Conservation (phyloP, 257 asterid species). For the Solanum virginianum region DNA sequence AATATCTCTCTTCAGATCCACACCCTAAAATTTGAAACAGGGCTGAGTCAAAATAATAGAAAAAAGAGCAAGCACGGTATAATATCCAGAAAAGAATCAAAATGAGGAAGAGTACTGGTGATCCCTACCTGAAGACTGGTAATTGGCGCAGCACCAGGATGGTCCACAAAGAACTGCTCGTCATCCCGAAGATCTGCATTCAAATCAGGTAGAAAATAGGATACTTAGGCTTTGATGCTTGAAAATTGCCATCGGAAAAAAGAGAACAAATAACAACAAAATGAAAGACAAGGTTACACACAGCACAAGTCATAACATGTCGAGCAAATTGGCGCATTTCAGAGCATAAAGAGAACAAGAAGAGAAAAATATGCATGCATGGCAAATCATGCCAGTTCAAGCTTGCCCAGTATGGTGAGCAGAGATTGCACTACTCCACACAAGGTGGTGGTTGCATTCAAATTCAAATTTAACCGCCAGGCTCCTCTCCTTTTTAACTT, state of each 20-base stretch:
- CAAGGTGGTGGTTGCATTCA: neutral
- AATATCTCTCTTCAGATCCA: conserved; percentile 51
- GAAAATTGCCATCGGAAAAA: neutral
- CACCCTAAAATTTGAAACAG: conserved; percentile 34
- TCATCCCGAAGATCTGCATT: conserved; percentile 89
- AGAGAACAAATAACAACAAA: neutral
- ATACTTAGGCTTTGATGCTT: neutral
- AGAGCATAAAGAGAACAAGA: neutral
- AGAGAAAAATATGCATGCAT: neutral
- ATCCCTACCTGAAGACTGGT: conserved; percentile 64
- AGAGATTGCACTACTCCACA: neutral
- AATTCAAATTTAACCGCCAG: neutral
- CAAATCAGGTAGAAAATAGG: neutral
- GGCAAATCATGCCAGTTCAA: neutral
- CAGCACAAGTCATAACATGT: neutral
- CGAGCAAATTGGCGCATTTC: neutral
- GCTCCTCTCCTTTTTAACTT: neutral
- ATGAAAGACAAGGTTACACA: neutral
- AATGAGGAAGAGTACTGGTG: neutral
- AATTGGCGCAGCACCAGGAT: conserved; percentile 93
- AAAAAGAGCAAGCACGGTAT: neutral
- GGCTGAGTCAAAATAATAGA: neutral
- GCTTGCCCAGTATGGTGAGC: neutral
- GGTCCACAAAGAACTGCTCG: conserved; percentile 75
- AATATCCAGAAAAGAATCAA: neutral